These are phyloP conservation scores for Platismatia glauca DNA, from an alignment of 495 filamentous ascomycete genomes.

Conservation along the genomic window DNA sequence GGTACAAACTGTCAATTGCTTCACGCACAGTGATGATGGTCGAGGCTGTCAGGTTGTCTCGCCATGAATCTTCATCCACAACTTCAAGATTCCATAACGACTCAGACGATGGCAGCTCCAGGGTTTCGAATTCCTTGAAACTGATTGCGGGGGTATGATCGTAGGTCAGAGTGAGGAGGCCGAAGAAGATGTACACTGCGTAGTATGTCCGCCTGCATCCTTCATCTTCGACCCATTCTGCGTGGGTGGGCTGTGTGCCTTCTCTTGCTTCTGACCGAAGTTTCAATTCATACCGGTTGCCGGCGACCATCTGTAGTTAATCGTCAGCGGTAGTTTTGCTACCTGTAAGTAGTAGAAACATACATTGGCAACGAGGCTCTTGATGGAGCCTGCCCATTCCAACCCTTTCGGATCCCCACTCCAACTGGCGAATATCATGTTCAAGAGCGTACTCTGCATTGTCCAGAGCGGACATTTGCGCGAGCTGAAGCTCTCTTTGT, in stretches of 20 bases:
- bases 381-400: slow-evolving; percentile 98
- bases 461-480: slow-evolving; percentile 95
- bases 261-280: slow-evolving; percentile 82
- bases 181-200: slow-evolving; percentile 99
- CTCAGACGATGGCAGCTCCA: slow-evolving; percentile 88
- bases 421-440: slow-evolving; percentile 99
- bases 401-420: slow-evolving; percentile 95
- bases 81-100: slow-evolving; percentile 85
- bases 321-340: slow-evolving; percentile 11
- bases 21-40: slow-evolving; percentile 78
- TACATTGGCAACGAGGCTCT: slow-evolving; percentile 85
- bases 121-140: slow-evolving; percentile 93
- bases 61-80: slow-evolving; percentile 73
- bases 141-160: slow-evolving; percentile 96
- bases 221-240: slow-evolving; percentile 96
- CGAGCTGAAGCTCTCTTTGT: slow-evolving; percentile 98
- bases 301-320: slow-evolving; percentile 72
- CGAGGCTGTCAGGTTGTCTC: slow-evolving; percentile 60
- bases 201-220: slow-evolving; percentile 95
- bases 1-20: slow-evolving; percentile 90
- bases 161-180: slow-evolving; percentile 88
- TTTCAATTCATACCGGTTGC: slow-evolving; percentile 93
- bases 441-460: slow-evolving; percentile 90
- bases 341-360: slow-evolving; percentile 18
- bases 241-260: slow-evolving; percentile 61